Evolutionary conservation across 176 grass and related monocot genomes (phyloP), one percentile per base, ranked within the genome.

Genomic region (Zizania latifolia): DNA sequence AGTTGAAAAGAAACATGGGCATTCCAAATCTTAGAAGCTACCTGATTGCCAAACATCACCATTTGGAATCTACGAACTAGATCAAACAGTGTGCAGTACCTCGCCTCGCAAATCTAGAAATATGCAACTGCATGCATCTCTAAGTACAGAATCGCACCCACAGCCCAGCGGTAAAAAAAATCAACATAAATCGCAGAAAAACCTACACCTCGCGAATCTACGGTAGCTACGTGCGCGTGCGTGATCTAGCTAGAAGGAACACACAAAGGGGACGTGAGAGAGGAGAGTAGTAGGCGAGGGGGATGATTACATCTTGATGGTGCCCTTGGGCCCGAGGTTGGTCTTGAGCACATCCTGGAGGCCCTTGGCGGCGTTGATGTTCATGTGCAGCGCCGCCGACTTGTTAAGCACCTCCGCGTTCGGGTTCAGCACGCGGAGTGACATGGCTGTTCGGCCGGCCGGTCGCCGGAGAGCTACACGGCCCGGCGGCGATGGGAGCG

Each of bases 391-490:
- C 58, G 95, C 95, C 63, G 91, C 95, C 64, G 95, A 92, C 64
- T 98, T 98, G 89, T 92, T 98, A 44, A 98, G 91, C 85, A 98
- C 91, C 89, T 98, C 89, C 53, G 95, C 95, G 23, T 98, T 89
- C 15, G 89, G 91, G 79, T 98, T 98, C 78, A 98, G 73, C 86
- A 94, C 56, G 29, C 91, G 88, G 80, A 98, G 44, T 60, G 95
- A 92, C 95, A 98, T 98, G 79, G 80, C 68, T 66, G 74, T 4
- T 16, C 44, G 44, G 14, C 14, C 38, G 15, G 12, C 5, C 45
- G 34, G 46, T 19, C 9, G 13, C 56, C 23, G 57, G 43, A 62
- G 65, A 77, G 29, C 33, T 39, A 32, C 68, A 23, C 32, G 14
- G 54, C 38, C 61, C 11, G 61, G 40, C 36, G 61, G 22, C 17